phyloP scores from a whole-genome alignment of 805 yeast genomes.

The Torulaspora quercuum region DNA sequence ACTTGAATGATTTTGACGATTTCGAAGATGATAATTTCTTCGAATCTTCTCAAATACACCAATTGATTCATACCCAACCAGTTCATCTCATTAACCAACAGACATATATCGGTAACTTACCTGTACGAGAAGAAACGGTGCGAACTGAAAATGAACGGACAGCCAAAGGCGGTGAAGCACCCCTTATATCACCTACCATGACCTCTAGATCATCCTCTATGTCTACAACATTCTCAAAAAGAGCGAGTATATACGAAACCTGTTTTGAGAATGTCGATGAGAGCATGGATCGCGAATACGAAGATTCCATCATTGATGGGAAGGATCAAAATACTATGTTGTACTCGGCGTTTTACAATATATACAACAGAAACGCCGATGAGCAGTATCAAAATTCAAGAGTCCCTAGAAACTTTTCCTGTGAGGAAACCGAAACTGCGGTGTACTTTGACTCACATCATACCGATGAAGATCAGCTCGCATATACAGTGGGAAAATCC shows the following conservation, averaged over 20 bases:
- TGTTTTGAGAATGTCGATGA: constrained; percentile 9
- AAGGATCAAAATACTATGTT: constrained; percentile 2
- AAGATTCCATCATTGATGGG: neutral
- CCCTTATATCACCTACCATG: constrained; percentile 5
- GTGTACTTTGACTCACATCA: neutral
- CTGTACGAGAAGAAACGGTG: constrained; percentile 2
- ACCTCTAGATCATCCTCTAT: constrained; percentile 13
- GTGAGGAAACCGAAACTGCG: neutral
- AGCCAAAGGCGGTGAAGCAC: too few species aligned
- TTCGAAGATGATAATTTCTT: constrained; percentile 10
- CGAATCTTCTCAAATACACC: constrained; percentile 18
- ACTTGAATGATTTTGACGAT: constrained; percentile 6
- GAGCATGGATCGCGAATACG: constrained; percentile 1
- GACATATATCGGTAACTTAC: constrained; percentile 8
- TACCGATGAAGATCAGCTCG: constrained; percentile 1
- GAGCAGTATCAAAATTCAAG: constrained; percentile 1
- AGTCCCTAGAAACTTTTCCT: constrained; percentile 2
- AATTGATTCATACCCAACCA: constrained; percentile 30
- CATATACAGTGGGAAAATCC: neutral
- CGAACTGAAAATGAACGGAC: neutral
- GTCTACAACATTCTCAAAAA: constrained; percentile 10
- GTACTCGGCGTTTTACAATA: constrained; percentile 2
- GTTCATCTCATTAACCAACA: constrained; percentile 19
- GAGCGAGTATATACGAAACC: constrained; percentile 1
- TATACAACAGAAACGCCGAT: constrained; percentile 1